phyloP scores from a whole-genome alignment of 768 basidiomycete species.

The Auricularia sp. region DNA sequence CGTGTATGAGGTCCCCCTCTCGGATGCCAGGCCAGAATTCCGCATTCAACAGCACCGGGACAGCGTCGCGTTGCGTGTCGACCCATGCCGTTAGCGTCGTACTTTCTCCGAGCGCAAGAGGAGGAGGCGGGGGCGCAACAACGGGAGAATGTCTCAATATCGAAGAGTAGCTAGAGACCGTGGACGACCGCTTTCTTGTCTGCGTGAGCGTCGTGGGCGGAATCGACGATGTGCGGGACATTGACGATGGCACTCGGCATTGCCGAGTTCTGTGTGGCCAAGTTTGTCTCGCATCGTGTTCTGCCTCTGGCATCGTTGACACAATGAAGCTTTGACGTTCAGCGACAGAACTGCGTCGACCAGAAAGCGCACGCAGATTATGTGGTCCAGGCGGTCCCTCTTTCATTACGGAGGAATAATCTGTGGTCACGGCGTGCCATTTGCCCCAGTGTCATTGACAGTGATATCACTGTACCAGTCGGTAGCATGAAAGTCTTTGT shows the following conservation, averaged over 20 bases:
- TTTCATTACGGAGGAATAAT: too few relatives aligned
- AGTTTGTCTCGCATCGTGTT: too few relatives aligned
- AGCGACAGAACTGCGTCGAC: too few relatives aligned
- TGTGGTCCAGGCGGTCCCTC: too few relatives aligned
- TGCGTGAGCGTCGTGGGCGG: background rate
- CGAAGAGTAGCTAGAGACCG: background rate
- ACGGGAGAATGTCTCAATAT: background rate
- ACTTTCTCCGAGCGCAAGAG: conserved; percentile 52
- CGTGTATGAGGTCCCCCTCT: conserved; percentile 64
- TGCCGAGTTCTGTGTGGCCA: too few relatives aligned
- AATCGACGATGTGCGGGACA: background rate
- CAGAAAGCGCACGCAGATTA: too few relatives aligned
- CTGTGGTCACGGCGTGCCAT: too few relatives aligned
- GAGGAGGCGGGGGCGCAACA: conserved; percentile 11
- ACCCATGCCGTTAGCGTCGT: conserved; percentile 66
- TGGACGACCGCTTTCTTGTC: background rate
- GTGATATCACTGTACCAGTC: too few relatives aligned
- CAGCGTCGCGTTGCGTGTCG: conserved; percentile 53
- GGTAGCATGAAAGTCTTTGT: too few relatives aligned
- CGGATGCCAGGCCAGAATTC: conserved; percentile 68
- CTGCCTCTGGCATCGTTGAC: too few relatives aligned
- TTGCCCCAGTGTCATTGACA: too few relatives aligned
- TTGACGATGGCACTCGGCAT: background rate
- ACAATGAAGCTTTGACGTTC: too few relatives aligned
- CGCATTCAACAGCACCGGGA: conserved; percentile 58